Evolutionary conservation across 2,329 filamentous ascomycete species (phyloP).

Genomic region (Neonectria coccinea): DNA sequence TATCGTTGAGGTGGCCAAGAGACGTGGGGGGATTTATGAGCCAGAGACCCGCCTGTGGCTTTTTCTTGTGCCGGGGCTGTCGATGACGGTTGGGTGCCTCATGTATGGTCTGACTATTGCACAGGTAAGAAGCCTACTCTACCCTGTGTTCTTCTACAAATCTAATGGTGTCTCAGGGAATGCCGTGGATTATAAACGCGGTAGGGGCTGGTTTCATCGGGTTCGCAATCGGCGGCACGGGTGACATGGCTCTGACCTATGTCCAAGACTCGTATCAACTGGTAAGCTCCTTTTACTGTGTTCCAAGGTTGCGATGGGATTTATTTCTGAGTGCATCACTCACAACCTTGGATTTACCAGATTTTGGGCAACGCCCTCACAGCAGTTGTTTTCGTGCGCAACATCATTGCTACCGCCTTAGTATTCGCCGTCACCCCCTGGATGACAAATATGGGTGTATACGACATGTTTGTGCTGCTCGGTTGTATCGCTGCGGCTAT

Average conservation of each 20-base stretch:
- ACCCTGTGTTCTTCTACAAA: not conserved
- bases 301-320: accelerated
- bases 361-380: conserved; percentile 34
- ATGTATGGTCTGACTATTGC: conserved; percentile 38
- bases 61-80: conserved; percentile 29
- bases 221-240: conserved; percentile 34
- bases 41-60: conserved; percentile 37
- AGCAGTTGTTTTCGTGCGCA: conserved; percentile 34
- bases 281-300: not conserved
- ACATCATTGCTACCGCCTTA: conserved; percentile 28
- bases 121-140: conserved; percentile 1
- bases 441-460: conserved; percentile 32
- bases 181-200: conserved; percentile 38
- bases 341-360: not conserved
- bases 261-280: conserved; percentile 37
- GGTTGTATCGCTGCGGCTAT: conserved; percentile 26
- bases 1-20: conserved; percentile 32
- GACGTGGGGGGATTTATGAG: conserved; percentile 33
- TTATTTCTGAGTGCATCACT: not conserved
- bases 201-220: conserved; percentile 35
- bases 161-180: conserved; percentile 16
- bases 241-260: conserved; percentile 35
- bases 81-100: conserved; percentile 32
- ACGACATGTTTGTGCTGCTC: conserved; percentile 34
- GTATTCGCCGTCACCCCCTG: conserved; percentile 33